Conservation (phyloP, 148 eudicot species). For the Rhododendron molle region DNA sequence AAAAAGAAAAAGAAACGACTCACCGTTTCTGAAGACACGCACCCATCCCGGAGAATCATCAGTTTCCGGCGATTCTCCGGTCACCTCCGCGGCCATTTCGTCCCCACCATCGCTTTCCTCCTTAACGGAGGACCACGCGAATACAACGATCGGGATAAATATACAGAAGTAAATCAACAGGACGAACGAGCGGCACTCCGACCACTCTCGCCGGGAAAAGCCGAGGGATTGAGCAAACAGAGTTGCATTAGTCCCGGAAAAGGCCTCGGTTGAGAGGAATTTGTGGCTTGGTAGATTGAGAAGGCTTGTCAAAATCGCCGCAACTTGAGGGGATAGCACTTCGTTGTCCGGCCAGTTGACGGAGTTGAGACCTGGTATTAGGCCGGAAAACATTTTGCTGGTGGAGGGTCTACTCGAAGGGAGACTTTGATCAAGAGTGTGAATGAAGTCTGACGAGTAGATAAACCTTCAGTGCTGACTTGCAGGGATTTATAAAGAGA, state of each 20-base stretch:
- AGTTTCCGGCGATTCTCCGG: not conserved
- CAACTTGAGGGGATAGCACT: not conserved
- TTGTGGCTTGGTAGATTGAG: not conserved
- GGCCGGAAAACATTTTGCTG: constrained; percentile 1
- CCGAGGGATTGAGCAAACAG: not conserved
- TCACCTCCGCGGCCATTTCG: not conserved
- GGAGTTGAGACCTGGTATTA: constrained; percentile 10
- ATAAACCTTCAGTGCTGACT: too few species aligned
- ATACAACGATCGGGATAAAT: not conserved
- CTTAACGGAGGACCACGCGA: not conserved
- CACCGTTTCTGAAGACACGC: too few species aligned
- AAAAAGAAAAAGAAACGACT: not conserved
- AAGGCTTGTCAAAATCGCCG: not conserved
- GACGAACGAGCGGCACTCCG: not conserved
- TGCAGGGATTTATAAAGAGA: too few species aligned
- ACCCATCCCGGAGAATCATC: not conserved
- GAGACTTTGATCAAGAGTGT: not conserved
- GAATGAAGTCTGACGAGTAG: too few species aligned
- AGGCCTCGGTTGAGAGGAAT: not conserved
- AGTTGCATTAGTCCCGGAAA: not conserved
- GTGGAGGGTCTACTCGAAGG: not conserved
- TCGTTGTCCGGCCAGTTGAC: constrained; percentile 4
- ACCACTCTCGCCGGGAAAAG: not conserved
- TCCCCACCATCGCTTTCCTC: not conserved
- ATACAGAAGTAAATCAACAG: not conserved